Base-by-base conservation (phyloP, 805 yeast species). In the Kazachstania martiniae region DNA sequence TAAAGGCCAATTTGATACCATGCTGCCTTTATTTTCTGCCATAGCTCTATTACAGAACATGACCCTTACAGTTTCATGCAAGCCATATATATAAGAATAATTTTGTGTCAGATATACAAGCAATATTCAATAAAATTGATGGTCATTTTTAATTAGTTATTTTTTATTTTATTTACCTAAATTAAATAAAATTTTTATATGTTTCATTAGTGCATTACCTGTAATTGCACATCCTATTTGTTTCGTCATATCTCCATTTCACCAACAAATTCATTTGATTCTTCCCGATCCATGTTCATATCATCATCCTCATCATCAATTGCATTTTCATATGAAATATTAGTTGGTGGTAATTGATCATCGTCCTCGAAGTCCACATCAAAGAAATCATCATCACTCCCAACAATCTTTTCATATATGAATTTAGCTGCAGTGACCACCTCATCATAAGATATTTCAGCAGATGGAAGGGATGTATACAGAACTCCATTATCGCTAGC, bases 361-460 rank as follows among this genome's bases (percentile, higher is more conserved):
- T 86, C 95, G 54, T 89, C 97, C 58, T 89, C 96, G 51, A 89
- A 89, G 58, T 89, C 97, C 26, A 89, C 83, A 55, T 85, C 95
- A 52, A 89, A 89, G 61, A 91, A 91, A 58, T 89, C 97, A 47
- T 89, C 96, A 52, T 82, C 91, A 2, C 94, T 72, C 8, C 97
- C 97, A 8, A 91, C 93, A 40, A 89, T 77, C 35, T 69, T 66
- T 39, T 73, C 76, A 54, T 84, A 89, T 26, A 89, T 53, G 14
- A 72, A 61, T 51, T 75, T 80, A 5, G 87, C 85, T 39, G 85
- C 91, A 2, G 87, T 75, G 13, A 89, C 72, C 4, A 83, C 72
- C 19, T 95, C 97, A 53, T 89, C 96, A 55, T 86, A 89, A 24
- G 94, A 79, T 19, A 91, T 69, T 50, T 89, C 97, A 6, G 81